A percentile compares a stretch with the other conserved stretches of the same genome.
These are phyloP conservation scores for Haplosporangium sp. DNA, from an alignment of 371 early-diverging fungal species.

Conservation along the genomic window DNA sequence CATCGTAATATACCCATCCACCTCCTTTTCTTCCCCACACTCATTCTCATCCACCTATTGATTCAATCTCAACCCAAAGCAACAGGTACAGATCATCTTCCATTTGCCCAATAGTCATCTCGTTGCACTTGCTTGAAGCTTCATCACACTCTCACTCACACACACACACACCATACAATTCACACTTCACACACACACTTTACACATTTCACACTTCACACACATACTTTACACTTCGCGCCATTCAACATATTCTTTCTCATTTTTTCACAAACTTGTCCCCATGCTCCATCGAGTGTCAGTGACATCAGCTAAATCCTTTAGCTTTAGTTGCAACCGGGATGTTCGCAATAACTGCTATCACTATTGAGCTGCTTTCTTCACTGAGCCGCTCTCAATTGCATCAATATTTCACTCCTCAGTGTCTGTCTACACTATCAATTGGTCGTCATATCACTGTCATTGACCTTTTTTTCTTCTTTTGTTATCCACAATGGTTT, in stretches of 20 bases:
- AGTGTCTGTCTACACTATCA: background rate
- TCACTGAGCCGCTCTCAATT: slow-evolving; percentile 3
- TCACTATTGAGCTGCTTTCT: background rate
- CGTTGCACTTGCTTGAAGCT: too few relatives aligned
- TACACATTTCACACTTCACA: background rate
- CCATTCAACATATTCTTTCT: too few relatives aligned
- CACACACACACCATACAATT: background rate
- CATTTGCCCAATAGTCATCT: background rate
- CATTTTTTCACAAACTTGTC: too few relatives aligned
- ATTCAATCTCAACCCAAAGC: too few relatives aligned
- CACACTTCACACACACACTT: background rate
- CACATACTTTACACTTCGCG: background rate
- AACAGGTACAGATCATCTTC: slow-evolving; percentile 7
- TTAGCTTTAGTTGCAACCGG: too few relatives aligned
- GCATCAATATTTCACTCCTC: slow-evolving; percentile 1
- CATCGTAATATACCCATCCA: background rate
- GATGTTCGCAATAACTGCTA: too few relatives aligned
- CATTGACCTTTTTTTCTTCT: background rate
- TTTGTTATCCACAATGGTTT: background rate
- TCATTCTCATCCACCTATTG: background rate
- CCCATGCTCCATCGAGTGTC: too few relatives aligned
- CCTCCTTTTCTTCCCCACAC: background rate
- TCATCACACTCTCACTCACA: background rate
- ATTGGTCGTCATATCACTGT: background rate
- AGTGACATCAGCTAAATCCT: too few relatives aligned